Evolutionary conservation across 2,329 filamentous ascomycete genomes (phyloP), one percentile per base, ranked within the genome.

Genomic region (Lachnellula arida): DNA sequence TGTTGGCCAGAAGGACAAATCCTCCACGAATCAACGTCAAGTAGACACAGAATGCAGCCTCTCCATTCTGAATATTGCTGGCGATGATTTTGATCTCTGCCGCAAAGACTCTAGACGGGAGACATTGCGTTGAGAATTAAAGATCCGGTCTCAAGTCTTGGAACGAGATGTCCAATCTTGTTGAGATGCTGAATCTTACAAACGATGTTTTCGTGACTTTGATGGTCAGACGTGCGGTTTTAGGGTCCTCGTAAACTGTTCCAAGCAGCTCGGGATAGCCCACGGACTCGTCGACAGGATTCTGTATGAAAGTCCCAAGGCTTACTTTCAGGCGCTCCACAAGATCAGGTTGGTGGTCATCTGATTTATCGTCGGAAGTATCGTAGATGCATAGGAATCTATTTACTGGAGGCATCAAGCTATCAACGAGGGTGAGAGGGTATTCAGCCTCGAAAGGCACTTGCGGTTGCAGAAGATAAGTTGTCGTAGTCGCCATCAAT

Each of bases 1-100:
- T 58, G 17, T 37, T 50, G 11, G 48, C 44, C 11, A 44, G 40
- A 19, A 58, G 40, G 12, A 55, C 49, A 42, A 55, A 58, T 11
- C 56, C 56, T 14, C 56, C 52, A 15, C 39, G 12, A 22, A 58
- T 44, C 17, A 55, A 58, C 6, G 56, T 58, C 22, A 58, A 32
- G n/a, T 55, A 47, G 9, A 47, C 40, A 19, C 34, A 51, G 40
- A 58, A 58, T 22, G 44, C 52, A 17, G 32, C 25, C 9, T 22
- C 34, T 14, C 43, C 49, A 14, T 28, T 35, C 17, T 35, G 46
- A 15, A 19, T n/a, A 19, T 53, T 43, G 15, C 12, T n/a, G 9
- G 48, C 14, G 11, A 58, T 46, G 11, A 17, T 47, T 12, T 51
- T 35, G 17, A 52, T 12, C 9, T 46, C 51, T 2, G 51, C 42